Conservation (phyloP, 192 early-diverging fungal species). For the Mycoemilia scoparia region DNA sequence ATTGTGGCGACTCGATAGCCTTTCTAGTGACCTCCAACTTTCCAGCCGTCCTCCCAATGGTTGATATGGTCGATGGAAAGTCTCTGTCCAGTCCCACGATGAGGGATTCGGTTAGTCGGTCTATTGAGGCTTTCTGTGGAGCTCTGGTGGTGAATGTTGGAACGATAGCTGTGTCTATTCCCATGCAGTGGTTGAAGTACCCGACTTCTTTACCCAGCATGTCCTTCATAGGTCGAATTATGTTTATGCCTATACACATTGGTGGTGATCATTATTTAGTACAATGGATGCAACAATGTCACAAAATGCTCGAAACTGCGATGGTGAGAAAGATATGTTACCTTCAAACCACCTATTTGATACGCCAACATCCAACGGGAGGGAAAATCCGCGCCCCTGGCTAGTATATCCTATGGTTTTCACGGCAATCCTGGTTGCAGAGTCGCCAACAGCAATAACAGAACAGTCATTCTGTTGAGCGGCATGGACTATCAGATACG, state of each 20-base stretch:
- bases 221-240: slow-evolving; percentile 68
- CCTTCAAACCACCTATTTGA: slow-evolving; percentile 35
- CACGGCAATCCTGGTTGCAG: slow-evolving; percentile 58
- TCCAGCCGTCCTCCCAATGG: slow-evolving; percentile 59
- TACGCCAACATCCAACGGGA: slow-evolving; percentile 54
- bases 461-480: slow-evolving; percentile 32
- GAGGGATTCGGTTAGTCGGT: slow-evolving; percentile 33
- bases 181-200: slow-evolving; percentile 38
- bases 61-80: slow-evolving; percentile 71
- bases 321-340: too few relatives aligned
- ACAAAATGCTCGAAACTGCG: too few relatives aligned
- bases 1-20: slow-evolving; percentile 19
- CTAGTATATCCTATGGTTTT: slow-evolving; percentile 57
- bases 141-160: slow-evolving; percentile 36
- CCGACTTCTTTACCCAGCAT: slow-evolving; percentile 60
- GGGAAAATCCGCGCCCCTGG: slow-evolving; percentile 68
- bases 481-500: slow-evolving; percentile 30
- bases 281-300: too few relatives aligned
- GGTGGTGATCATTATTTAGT: too few relatives aligned
- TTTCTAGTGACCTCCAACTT: slow-evolving; percentile 43
- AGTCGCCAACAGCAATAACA: slow-evolving; percentile 54
- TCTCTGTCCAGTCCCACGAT: slow-evolving; percentile 58
- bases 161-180: slow-evolving; percentile 18
- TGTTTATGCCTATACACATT: slow-evolving; percentile 23
- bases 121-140: slow-evolving; percentile 26